These are phyloP conservation scores for Aspergillus flavus DNA, from an alignment of 2,329 filamentous ascomycete genomes.

Conservation along the genomic window DNA sequence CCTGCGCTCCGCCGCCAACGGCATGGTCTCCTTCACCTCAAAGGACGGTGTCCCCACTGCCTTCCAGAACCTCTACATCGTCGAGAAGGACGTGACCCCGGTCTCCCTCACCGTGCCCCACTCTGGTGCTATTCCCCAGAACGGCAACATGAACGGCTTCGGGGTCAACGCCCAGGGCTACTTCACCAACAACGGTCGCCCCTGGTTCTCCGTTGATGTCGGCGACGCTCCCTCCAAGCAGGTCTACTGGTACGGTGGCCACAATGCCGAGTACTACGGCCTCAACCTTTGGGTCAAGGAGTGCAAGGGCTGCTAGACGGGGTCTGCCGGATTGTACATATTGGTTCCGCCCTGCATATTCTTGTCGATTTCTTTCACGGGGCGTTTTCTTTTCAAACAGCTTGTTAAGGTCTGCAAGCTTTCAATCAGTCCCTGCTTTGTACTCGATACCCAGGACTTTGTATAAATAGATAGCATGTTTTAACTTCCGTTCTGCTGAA, in stretches of 20 bases:
- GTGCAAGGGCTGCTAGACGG: slow-evolving; percentile 24
- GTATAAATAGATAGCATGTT: neutral
- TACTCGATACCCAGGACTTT: neutral
- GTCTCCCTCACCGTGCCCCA: slow-evolving; percentile 30
- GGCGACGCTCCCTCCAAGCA: slow-evolving; percentile 23
- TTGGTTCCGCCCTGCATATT: neutral
- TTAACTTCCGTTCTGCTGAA: neutral
- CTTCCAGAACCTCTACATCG: slow-evolving; percentile 32
- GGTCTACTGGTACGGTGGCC: slow-evolving; percentile 31
- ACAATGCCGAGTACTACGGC: slow-evolving; percentile 24
- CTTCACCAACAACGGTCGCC: slow-evolving; percentile 29
- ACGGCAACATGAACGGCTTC: slow-evolving; percentile 26
- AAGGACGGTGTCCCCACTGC: slow-evolving; percentile 26
- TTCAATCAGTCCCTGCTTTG: neutral
- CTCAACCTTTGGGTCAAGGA: slow-evolving; percentile 30
- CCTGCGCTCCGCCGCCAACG: slow-evolving; percentile 25
- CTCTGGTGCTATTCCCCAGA: slow-evolving; percentile 29
- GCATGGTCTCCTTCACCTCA: slow-evolving; percentile 28
- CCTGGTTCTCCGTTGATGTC: slow-evolving; percentile 30
- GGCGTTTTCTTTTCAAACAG: neutral
- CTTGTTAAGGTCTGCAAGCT: neutral
- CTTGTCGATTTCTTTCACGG: neutral
- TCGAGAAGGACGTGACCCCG: slow-evolving; percentile 25
- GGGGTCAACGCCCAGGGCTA: slow-evolving; percentile 29
- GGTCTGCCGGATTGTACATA: neutral